Conservation (phyloP, 257 asterid species). For the Salvia rosmarinus region DNA sequence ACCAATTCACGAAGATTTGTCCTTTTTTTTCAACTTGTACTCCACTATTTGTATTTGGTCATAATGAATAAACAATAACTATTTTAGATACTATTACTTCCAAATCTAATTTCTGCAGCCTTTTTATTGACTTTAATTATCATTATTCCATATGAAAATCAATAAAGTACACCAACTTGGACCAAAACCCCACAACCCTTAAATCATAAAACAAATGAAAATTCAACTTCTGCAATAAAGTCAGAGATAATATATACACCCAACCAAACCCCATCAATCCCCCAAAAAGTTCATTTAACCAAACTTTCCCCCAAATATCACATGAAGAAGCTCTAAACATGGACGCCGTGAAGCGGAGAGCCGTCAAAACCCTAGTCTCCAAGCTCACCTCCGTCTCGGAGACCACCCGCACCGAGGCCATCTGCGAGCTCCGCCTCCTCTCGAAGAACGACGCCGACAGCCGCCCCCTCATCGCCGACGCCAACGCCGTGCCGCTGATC, state of each 20-base stretch:
- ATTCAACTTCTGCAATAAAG: conserved; percentile 24
- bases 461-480: conserved; percentile 75
- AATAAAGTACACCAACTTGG: conserved; percentile 21
- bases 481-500: conserved; percentile 70
- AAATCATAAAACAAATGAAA: background rate
- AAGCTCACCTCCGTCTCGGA: conserved; percentile 92
- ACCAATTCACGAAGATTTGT: too few species aligned
- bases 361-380: conserved; percentile 60
- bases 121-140: too few species aligned
- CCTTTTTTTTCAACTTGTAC: too few species aligned
- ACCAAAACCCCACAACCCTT: conserved; percentile 18
- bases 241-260: conserved; percentile 32
- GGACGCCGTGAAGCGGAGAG: conserved; percentile 71
- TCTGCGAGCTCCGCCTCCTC: conserved; percentile 81
- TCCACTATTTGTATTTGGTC: too few species aligned
- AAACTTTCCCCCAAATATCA: background rate
- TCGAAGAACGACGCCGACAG: conserved; percentile 74
- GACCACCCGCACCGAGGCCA: conserved; percentile 70
- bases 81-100: too few species aligned
- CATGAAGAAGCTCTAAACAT: conserved; percentile 39
- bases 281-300: too few species aligned
- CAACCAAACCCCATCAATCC: background rate
- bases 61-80: too few species aligned
- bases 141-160: background rate
- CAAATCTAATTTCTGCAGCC: too few species aligned